phyloP scores from a whole-genome alignment of 1,284 basidiomycete genomes.

The Wolfiporia cocos region DNA sequence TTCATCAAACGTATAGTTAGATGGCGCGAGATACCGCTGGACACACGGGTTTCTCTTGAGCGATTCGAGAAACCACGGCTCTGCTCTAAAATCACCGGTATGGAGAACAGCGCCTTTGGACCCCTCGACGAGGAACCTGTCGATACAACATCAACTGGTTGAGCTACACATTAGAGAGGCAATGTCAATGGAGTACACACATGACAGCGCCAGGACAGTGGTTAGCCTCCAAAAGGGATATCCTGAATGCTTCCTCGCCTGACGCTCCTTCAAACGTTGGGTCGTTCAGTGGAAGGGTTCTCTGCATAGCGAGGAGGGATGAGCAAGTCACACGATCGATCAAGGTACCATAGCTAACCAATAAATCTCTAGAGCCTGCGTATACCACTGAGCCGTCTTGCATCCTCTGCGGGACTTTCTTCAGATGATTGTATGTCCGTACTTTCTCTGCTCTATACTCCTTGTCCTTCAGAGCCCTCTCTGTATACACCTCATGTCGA shows the following conservation, averaged over 20 bases:
- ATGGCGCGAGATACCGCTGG: conserved; percentile 56
- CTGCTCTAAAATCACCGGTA: conserved; percentile 90
- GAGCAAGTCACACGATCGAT: neutral
- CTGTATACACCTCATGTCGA: conserved; percentile 62
- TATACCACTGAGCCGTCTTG: conserved; percentile 43
- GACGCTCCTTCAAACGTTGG: no score
- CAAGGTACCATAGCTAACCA: conserved; percentile 38
- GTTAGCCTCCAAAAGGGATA: conserved; percentile 88
- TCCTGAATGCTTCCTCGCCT: conserved; percentile 51
- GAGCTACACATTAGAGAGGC: neutral
- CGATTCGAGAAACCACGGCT: conserved; percentile 69
- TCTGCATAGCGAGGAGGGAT: conserved; percentile 29
- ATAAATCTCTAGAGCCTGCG: conserved; percentile 52
- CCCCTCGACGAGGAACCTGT: conserved; percentile 86
- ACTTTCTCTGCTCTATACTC: conserved; percentile 49
- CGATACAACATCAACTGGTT: neutral
- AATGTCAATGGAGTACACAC: conserved; percentile 37
- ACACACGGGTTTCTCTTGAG: conserved; percentile 66
- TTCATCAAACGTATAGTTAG: no score
- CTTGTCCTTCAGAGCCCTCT: conserved; percentile 49
- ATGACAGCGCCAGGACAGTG: conserved; percentile 93
- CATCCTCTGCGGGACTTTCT: conserved; percentile 41
- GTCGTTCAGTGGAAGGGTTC: conserved; percentile 47
- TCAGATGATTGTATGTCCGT: conserved; percentile 65
- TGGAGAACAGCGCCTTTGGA: conserved; percentile 70